Percentiles rank a stretch among this genome's conserved stretches.
Conservation (phyloP, 768 basidiomycete genomes). For the Mycena pura region DNA sequence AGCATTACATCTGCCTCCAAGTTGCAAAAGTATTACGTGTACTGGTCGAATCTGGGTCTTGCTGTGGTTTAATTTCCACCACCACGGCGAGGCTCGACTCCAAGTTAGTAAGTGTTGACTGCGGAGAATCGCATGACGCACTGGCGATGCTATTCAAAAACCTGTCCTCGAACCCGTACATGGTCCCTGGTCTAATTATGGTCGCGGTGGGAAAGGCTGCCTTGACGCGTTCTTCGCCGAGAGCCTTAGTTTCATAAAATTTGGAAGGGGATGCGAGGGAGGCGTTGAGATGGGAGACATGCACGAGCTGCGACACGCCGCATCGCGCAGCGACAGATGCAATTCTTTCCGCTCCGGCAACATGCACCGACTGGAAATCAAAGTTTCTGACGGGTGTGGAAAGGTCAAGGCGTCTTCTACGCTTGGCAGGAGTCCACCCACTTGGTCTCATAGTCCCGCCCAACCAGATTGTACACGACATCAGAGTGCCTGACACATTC, state of each 20-base stretch:
- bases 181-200: conserved; percentile 81
- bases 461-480: conserved; percentile 95
- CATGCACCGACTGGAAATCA: conserved; percentile 80
- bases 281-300: conserved; percentile 96
- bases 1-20: conserved; percentile 16
- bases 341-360: conserved; percentile 82
- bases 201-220: conserved; percentile 85
- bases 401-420: conserved; percentile 8
- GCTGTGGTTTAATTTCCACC: conserved; percentile 93
- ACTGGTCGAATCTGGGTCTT: conserved; percentile 89
- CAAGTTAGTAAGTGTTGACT: conserved; percentile 18
- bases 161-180: conserved; percentile 97
- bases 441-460: conserved; percentile 96
- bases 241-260: conserved; percentile 89
- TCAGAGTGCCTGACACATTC: conserved; percentile 96
- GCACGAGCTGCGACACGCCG: conserved; percentile 87
- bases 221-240: conserved; percentile 88
- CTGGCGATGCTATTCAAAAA: conserved; percentile 90
- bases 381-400: conserved; percentile 73
- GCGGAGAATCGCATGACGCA: conserved; percentile 48
- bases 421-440: conserved; percentile 42
- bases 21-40: conserved; percentile 63
- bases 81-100: conserved; percentile 81
- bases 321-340: conserved; percentile 79
- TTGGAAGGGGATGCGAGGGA: conserved; percentile 75